These are phyloP conservation scores for Sarocladiaceae sp. DNA, from an alignment of 2,329 filamentous ascomycete genomes.

Conservation along the genomic window DNA sequence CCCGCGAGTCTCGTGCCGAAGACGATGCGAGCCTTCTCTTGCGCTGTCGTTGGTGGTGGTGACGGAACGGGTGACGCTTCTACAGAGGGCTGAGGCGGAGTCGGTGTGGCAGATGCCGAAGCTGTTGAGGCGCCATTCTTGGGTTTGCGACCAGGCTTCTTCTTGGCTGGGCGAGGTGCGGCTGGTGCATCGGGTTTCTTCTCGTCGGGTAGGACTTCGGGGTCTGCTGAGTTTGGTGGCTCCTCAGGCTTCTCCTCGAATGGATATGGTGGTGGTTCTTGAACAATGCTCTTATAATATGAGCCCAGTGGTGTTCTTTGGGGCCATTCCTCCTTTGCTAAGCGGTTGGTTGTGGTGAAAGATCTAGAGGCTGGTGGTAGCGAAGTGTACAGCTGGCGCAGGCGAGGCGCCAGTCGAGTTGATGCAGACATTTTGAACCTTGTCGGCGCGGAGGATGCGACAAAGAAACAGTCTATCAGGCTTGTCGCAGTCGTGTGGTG, in stretches of 20 bases:
- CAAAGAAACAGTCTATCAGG: no score
- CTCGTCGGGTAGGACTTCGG: conserved; percentile 17
- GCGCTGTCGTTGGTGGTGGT: conserved; percentile 23
- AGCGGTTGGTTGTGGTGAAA: conserved; percentile 22
- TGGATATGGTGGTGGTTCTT: conserved; percentile 37
- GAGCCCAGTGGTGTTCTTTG: conserved; percentile 45
- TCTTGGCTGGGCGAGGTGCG: conserved; percentile 11
- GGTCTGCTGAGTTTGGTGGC: conserved; percentile 34
- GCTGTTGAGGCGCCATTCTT: conserved; percentile 12
- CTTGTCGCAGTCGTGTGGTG: no score
- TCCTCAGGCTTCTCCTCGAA: conserved; percentile 37
- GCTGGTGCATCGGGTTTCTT: conserved; percentile 12
- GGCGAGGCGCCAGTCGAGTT: conserved; percentile 23
- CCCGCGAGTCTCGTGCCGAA: conserved; percentile 79
- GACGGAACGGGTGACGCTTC: conserved; percentile 10
- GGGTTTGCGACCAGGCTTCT: conserved; percentile 25
- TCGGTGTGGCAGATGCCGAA: conserved; percentile 8
- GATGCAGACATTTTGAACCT: conserved; percentile 24
- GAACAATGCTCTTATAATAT: conserved; percentile 57
- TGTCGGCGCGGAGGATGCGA: background rate
- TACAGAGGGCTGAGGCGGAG: conserved; percentile 3
- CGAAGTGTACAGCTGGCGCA: conserved; percentile 22
- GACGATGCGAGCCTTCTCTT: conserved; percentile 59
- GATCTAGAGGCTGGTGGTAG: conserved; percentile 17
- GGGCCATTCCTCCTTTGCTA: conserved; percentile 23